Conservation (phyloP, 1,139 yeast species). For the Suhomyces yuchorum region DNA sequence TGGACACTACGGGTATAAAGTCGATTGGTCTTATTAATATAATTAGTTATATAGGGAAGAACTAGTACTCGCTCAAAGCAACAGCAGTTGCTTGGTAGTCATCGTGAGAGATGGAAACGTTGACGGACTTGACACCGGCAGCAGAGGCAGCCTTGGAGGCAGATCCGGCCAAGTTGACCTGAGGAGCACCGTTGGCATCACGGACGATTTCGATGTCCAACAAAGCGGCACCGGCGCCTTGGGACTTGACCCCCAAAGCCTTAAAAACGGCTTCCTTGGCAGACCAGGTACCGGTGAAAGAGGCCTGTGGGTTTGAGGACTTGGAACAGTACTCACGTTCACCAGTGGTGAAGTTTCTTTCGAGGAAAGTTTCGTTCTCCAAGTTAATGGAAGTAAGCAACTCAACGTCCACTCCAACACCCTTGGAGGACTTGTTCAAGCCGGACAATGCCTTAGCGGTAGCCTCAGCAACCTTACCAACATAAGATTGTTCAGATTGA, state of each 20-base stretch:
- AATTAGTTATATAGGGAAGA: too few relatives aligned
- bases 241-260: constrained; percentile 83
- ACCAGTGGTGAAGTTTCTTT: constrained; percentile 81
- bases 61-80: constrained; percentile 75
- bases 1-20: neutral
- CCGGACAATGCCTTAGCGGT: constrained; percentile 54
- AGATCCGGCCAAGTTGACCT: constrained; percentile 70
- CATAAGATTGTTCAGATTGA: constrained; percentile 38
- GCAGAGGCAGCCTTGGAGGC: constrained; percentile 74
- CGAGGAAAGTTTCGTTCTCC: constrained; percentile 84
- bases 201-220: constrained; percentile 86
- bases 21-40: too few relatives aligned
- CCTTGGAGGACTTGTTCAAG: constrained; percentile 54
- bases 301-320: constrained; percentile 80
- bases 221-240: constrained; percentile 95
- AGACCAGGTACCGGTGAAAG: constrained; percentile 98
- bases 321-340: constrained; percentile 78
- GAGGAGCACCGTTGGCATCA: constrained; percentile 78
- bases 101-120: constrained; percentile 92
- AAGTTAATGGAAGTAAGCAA: constrained; percentile 76
- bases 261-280: constrained; percentile 99
- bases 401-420: constrained; percentile 98
- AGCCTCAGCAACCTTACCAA: constrained; percentile 39
- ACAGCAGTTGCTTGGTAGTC: constrained; percentile 98
- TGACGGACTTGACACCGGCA: constrained; percentile 71